phyloP scores from a whole-genome alignment of 2,329 filamentous ascomycete species.

The Xylariaceae sp. region DNA sequence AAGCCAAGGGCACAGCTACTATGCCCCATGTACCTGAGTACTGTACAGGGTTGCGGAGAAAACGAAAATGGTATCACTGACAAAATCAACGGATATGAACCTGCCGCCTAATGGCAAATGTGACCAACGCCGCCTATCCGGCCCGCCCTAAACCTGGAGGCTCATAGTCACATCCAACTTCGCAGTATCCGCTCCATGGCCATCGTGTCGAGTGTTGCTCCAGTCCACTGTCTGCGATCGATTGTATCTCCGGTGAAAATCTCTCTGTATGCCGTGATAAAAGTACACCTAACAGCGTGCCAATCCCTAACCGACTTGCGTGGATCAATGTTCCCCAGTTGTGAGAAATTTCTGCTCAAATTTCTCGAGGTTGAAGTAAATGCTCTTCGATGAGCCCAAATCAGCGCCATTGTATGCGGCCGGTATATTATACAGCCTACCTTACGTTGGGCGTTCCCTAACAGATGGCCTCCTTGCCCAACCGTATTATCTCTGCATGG shows the following conservation, averaged over 20 bases:
- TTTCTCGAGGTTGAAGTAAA: background rate
- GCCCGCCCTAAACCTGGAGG: slow-evolving; percentile 15
- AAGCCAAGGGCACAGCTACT: background rate
- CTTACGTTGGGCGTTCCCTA: background rate
- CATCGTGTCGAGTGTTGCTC: background rate
- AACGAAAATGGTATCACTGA: slow-evolving; percentile 13
- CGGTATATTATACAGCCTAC: background rate
- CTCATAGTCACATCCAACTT: slow-evolving; percentile 17
- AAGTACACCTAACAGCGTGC: slow-evolving; percentile 14
- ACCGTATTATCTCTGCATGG: background rate
- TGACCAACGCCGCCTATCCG: slow-evolving; percentile 18
- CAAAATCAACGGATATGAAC: slow-evolving; percentile 13
- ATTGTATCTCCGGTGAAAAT: background rate
- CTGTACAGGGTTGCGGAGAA: background rate
- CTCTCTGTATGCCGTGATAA: slow-evolving; percentile 6
- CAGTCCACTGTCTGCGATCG: background rate
- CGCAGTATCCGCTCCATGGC: slow-evolving; percentile 1
- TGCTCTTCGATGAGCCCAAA: background rate
- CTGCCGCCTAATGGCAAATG: slow-evolving; percentile 6
- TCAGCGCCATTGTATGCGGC: background rate
- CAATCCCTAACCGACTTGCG: slow-evolving; percentile 1
- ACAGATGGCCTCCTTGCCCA: background rate
- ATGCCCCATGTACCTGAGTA: slow-evolving; percentile 12
- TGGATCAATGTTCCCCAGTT: too few species aligned
- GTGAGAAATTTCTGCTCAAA: background rate